Base-by-base conservation (phyloP, 768 basidiomycete species). In the Suillus brevipes region DNA sequence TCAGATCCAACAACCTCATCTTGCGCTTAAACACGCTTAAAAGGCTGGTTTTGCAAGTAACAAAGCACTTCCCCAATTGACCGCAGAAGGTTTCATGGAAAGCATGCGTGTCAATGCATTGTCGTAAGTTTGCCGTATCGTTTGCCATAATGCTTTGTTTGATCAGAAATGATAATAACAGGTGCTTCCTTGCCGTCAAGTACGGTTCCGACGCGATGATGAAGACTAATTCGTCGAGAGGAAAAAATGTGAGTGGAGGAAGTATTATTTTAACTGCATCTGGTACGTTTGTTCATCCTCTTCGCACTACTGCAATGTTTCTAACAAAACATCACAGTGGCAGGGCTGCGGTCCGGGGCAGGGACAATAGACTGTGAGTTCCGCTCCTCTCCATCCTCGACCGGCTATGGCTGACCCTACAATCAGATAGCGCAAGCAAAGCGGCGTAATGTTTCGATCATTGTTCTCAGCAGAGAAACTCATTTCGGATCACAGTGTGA, bases 261-360 rank as follows among this genome's bases (percentile, higher is more conserved):
- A 94, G 92, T 71, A 94, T 97, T 66, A 89, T 97, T 64, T 76
- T 96, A 73, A 94, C 94, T 18, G 94, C 94, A 20, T 95, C 94
- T 12, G 81, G 92, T 91, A 70, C 47, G 86, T 76, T 58, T 31
- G 8, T 3, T 37, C 52, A 57, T 6, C 20, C 2, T 57, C 36
- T 64, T 60, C 36, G 60, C 50, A 16, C 61, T n/a, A n/a, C 12
- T 9, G 25, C 7, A 25, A 56, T n/a, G 31, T 31, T 42, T 60
- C 34, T 62, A 45, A 70, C 55, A n/a, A 43, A 47, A 23, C 61
- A n/a, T 38, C 63, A 4, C 66, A 92, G 93, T 90, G 65, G 94
- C 95, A 49, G 94, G 94, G 12, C 70, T 96, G 52, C 85, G 90
- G 42, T 90, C 91, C 7, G 94, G 94, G 9, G 93, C 89, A 6